Conservation (phyloP, 2,329 filamentous ascomycete genomes). For the Tolypocladium sp. region DNA sequence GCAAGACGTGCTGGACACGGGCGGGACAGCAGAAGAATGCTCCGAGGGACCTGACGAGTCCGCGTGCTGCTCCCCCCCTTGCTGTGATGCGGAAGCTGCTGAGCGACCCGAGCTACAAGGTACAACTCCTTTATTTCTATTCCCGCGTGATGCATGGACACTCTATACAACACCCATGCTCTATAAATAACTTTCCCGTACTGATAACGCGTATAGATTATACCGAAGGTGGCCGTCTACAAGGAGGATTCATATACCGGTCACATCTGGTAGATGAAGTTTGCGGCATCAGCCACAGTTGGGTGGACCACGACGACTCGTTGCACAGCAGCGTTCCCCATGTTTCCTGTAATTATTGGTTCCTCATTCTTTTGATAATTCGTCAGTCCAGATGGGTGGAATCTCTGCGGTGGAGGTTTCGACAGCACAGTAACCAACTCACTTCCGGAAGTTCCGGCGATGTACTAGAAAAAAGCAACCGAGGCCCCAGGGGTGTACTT, state of each 20-base stretch:
- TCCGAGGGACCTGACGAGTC: too few relatives aligned
- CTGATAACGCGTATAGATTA: too few relatives aligned
- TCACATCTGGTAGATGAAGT: not conserved
- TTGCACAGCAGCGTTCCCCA: not conserved
- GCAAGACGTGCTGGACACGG: too few relatives aligned
- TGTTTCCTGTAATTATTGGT: not conserved
- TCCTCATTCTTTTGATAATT: not conserved
- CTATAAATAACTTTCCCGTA: too few relatives aligned
- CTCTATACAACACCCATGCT: too few relatives aligned
- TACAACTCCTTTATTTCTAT: too few relatives aligned
- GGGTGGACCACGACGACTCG: not conserved
- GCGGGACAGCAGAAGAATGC: too few relatives aligned
- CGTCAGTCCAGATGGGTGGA: not conserved
- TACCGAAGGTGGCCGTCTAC: not conserved
- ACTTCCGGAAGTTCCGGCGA: not conserved
- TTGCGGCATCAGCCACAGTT: not conserved
- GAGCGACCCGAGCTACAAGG: too few relatives aligned
- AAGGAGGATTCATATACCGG: not conserved
- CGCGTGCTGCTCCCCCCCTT: too few relatives aligned
- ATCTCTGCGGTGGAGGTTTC: not conserved
- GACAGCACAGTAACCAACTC: not conserved
- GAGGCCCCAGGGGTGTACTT: not conserved
- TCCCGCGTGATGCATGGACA: too few relatives aligned
- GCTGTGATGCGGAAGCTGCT: too few relatives aligned
- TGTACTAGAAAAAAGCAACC: not conserved